A percentile compares a stretch with the other conserved stretches of the same genome.
phyloP scores from a whole-genome alignment of 306 rosid genomes.

The Lathyrus oleraceus region DNA sequence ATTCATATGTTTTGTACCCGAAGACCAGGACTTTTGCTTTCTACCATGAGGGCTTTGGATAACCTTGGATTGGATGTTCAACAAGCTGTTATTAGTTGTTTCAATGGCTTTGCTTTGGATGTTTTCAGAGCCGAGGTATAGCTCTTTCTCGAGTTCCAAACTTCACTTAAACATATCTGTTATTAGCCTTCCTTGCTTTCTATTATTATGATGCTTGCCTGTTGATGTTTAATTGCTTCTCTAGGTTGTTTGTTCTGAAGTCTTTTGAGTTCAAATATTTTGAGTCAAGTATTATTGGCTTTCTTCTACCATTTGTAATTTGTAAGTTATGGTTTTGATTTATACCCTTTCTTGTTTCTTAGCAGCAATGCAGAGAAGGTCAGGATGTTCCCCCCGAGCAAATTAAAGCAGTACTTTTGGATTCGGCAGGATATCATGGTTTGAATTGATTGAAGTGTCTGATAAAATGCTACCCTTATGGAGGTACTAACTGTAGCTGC shows the following conservation, averaged over 20 bases:
- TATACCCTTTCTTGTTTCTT: conserved; percentile 24
- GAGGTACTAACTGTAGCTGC: conserved; percentile 39
- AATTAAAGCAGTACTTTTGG: conserved; percentile 80
- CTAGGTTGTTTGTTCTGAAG: conserved; percentile 6
- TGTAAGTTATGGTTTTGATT: conserved; percentile 31
- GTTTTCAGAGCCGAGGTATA: conserved; percentile 93
- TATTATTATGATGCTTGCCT: conserved; percentile 9
- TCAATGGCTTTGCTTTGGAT: conserved; percentile 95
- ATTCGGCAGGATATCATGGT: conserved; percentile 73
- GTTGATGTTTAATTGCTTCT: conserved; percentile 16
- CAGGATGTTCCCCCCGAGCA: conserved; percentile 84
- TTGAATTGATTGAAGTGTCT: conserved; percentile 46
- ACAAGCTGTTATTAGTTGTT: conserved; percentile 98
- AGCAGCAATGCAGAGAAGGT: conserved; percentile 91
- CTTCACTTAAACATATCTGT: conserved; percentile 2
- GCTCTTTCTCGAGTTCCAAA: conserved; percentile 24
- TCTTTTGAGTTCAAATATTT: not conserved
- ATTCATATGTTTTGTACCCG: conserved; percentile 97
- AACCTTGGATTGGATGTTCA: conserved; percentile 92
- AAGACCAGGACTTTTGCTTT: conserved; percentile 87
- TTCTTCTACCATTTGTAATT: not conserved
- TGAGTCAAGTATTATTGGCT: not conserved
- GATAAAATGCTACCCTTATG: conserved; percentile 16
- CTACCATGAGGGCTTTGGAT: conserved; percentile 89
- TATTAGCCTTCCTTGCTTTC: not conserved